These are phyloP conservation scores for Vigna radiata DNA, from an alignment of 306 rosid species.

Conservation along the genomic window DNA sequence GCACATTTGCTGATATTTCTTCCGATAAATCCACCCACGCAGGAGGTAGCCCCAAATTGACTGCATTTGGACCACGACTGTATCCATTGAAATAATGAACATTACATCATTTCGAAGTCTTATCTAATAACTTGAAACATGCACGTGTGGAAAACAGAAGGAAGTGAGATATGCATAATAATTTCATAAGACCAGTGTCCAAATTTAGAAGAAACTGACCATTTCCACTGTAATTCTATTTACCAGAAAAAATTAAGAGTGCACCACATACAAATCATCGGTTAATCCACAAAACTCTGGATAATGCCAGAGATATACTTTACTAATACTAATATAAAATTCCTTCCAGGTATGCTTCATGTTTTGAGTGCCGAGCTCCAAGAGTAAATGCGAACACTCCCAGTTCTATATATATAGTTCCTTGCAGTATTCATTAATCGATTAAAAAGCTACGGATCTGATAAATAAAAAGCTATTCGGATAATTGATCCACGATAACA, in stretches of 20 bases:
- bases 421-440: not conserved
- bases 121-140: not conserved
- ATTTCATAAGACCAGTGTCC: slow-evolving; percentile 14
- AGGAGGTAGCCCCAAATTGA: slow-evolving; percentile 91
- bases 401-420: not conserved
- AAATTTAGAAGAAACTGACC: slow-evolving; percentile 17
- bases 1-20: slow-evolving; percentile 88
- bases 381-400: slow-evolving; percentile 11
- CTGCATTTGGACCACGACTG: slow-evolving; percentile 75
- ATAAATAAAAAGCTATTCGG: not conserved
- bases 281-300: slow-evolving; percentile 12
- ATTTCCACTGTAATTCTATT: slow-evolving; percentile 17
- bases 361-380: slow-evolving; percentile 18
- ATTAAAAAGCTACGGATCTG: slow-evolving; percentile 30
- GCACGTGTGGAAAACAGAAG: slow-evolving; percentile 23
- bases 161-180: slow-evolving; percentile 10
- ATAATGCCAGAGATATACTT: not conserved
- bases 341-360: slow-evolving; percentile 8
- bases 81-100: slow-evolving; percentile 40
- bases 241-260: slow-evolving; percentile 2
- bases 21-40: slow-evolving; percentile 98
- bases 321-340: slow-evolving; percentile 13
- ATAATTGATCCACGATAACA: slow-evolving; percentile 33
- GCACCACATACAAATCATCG: not conserved
- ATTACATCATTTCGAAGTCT: not conserved